Conservation (phyloP, 2,329 filamentous ascomycete species). For the Xylaria hypoxylon region DNA sequence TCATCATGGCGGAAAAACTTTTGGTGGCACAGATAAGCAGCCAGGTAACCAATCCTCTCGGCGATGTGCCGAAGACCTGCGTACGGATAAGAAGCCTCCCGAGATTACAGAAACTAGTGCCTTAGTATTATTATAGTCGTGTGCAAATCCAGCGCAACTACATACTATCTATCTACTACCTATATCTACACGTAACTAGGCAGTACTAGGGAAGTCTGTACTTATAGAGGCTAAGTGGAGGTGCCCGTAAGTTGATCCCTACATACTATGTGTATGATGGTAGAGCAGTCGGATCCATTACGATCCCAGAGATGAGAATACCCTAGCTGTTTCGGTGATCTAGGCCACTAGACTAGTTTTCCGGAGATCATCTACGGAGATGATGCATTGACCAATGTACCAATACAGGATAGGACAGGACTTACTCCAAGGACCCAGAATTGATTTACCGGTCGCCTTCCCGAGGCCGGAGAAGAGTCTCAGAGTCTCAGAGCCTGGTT, state of each 20-base stretch:
- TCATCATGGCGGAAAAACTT: conserved; percentile 33
- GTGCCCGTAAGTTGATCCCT: not conserved
- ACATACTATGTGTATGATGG: not conserved
- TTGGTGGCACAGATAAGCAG: conserved; percentile 22
- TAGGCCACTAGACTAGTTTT: conserved; percentile 3
- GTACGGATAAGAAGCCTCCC: conserved; percentile 36
- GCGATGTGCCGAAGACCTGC: conserved; percentile 27
- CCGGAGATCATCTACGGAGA: not conserved
- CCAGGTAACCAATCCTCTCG: conserved; percentile 26
- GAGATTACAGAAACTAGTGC: conserved; percentile 38
- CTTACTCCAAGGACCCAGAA: conserved; percentile 4
- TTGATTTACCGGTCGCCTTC: not conserved
- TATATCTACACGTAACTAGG: not conserved
- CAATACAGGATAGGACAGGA: not conserved
- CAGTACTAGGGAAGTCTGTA: not conserved
- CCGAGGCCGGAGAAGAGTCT: not conserved
- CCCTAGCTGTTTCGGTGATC: conserved; percentile 16
- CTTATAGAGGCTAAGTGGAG: conserved; percentile 1
- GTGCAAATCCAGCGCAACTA: conserved; percentile 28
- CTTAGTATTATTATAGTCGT: conserved; percentile 32
- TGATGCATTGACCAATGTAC: not conserved
- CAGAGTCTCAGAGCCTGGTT: no score
- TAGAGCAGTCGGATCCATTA: not conserved
- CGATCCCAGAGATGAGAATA: not conserved
- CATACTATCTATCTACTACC: not conserved